Evolutionary conservation across 768 basidiomycete species (phyloP), one percentile per base, ranked within the genome.

Genomic region (Tremella fuciformis): DNA sequence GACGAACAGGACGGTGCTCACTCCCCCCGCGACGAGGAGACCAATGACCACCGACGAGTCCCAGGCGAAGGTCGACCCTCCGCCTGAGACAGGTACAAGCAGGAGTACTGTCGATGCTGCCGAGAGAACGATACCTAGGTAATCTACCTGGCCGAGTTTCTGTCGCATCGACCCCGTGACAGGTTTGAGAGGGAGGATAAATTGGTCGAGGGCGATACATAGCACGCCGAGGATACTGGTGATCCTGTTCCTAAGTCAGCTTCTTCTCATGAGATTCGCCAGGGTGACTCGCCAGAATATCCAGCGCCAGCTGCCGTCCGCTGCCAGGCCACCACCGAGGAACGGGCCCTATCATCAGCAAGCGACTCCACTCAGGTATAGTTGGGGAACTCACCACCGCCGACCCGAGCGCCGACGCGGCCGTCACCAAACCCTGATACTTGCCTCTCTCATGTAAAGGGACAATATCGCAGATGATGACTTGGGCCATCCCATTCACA

Each of bases 381-480:
- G 6, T 49, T 53, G 15, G 58, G 44, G 0, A n/a, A 59, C 57
- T 26, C 29, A 51, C 56, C 22, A 71, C 64, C 1, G 70, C 64
- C 18, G 63, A 66, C 15, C 69, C 69, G 11, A 63, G 29, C 9
- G 67, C 66, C 29, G 29, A 64, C 8, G 55, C 70, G 18, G 61
- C 52, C 7, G 46, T 42, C 24, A 69, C 63, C 15, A 62, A 61
- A 8, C 70, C 73, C 50, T 72, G 70, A 50, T 68, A 69, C 50
- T 68, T 70, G 2, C 74, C 74, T 15, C 74, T 52, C 1, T 73
- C 70, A 24, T 68, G 64, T 40, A 75, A 53, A 13, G 65, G 54
- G 0, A 74, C 72, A n/a, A 75, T 63, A 48, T 75, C 74, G 8
- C 69, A 64, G 50, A 75, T 67, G 41, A 76, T 68, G 48, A 69